These are phyloP conservation scores for Rhinocladiella similis DNA, from an alignment of 2,329 filamentous ascomycete genomes.

Conservation along the genomic window DNA sequence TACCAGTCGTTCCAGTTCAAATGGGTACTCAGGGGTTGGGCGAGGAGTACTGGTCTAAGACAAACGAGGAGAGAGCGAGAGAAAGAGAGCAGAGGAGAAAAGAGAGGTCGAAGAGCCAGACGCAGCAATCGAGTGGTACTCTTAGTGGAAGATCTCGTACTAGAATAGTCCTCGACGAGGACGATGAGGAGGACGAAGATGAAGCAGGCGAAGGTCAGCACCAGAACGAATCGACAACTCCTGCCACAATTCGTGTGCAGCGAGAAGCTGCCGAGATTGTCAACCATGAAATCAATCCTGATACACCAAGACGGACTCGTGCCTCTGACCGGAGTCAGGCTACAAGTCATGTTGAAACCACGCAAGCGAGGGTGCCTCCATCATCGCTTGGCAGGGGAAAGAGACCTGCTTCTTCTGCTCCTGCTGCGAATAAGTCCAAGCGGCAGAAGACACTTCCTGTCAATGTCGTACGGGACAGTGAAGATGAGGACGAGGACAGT, in stretches of 20 bases:
- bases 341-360: background rate
- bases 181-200: conserved; percentile 30
- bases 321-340: conserved; percentile 14
- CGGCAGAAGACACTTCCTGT: conserved; percentile 35
- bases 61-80: conserved; percentile 33
- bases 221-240: conserved; percentile 8
- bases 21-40: conserved; percentile 72
- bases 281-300: conserved; percentile 27
- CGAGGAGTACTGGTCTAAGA: conserved; percentile 69
- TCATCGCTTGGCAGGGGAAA: conserved; percentile 18
- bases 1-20: conserved; percentile 70
- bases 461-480: conserved; percentile 27
- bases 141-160: conserved; percentile 13
- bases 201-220: conserved; percentile 1
- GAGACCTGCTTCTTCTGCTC: conserved; percentile 12
- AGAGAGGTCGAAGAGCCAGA: conserved; percentile 27
- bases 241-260: conserved; percentile 21
- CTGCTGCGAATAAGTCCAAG: conserved; percentile 15
- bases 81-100: conserved; percentile 35
- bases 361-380: background rate
- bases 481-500: conserved; percentile 54
- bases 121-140: conserved; percentile 23
- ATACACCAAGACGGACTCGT: conserved; percentile 29
- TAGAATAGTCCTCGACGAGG: conserved; percentile 22
- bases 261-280: conserved; percentile 28